These are phyloP conservation scores for Phytopythium delawarense DNA, from an alignment of 352 stramenopile species.

Conservation along the genomic window DNA sequence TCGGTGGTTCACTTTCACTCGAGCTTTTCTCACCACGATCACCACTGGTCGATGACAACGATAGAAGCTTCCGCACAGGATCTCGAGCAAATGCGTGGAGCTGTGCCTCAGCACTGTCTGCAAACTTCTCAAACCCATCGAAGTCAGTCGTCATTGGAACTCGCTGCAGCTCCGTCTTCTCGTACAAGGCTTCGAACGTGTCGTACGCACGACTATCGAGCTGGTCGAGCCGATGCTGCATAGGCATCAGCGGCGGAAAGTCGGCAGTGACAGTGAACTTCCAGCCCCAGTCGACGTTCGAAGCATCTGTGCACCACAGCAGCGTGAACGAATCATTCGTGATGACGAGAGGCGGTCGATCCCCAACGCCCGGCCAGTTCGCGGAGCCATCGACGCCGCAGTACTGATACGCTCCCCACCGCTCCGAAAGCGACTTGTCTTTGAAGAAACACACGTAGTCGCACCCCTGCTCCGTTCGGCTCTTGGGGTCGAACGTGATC, in stretches of 20 bases:
- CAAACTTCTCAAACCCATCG: conserved; percentile 38
- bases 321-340: conserved; percentile 72
- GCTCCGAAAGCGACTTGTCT: conserved; percentile 58
- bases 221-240: conserved; percentile 48
- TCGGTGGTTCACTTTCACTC: background rate
- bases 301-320: conserved; percentile 79
- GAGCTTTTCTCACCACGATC: background rate
- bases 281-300: conserved; percentile 89
- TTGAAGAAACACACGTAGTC: conserved; percentile 88
- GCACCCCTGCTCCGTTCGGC: conserved; percentile 56
- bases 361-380: conserved; percentile 79
- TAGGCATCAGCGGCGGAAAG: conserved; percentile 39
- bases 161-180: conserved; percentile 44
- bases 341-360: conserved; percentile 66
- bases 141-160: conserved; percentile 41
- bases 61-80: conserved; percentile 25
- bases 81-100: conserved; percentile 12
- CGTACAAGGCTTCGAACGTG: conserved; percentile 67
- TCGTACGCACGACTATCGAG: conserved; percentile 56
- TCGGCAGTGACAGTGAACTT: conserved; percentile 72
- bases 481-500: conserved; percentile 72
- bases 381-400: conserved; percentile 52
- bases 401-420: conserved; percentile 64
- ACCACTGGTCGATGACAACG: background rate
- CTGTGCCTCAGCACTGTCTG: conserved; percentile 3